Conservation (phyloP, 2,329 filamentous ascomycete species). For the Aspergillus pseudonomiae region DNA sequence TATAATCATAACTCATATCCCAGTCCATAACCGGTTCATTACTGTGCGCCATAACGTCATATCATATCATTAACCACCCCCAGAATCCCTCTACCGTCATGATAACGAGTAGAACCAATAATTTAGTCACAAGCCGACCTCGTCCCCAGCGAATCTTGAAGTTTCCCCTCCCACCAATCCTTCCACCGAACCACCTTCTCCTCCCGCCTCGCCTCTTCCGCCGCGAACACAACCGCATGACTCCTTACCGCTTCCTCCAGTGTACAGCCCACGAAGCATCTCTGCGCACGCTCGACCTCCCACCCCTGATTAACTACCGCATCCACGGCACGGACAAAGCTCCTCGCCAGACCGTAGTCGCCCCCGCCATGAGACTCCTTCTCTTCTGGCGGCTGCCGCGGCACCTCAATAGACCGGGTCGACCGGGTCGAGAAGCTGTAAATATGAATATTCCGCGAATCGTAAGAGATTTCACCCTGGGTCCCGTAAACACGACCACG, state of each 20-base stretch:
- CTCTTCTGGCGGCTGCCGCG: conserved; percentile 61
- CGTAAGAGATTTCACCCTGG: conserved; percentile 81
- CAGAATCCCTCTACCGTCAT: not conserved
- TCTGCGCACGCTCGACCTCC: conserved; percentile 71
- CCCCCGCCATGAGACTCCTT: conserved; percentile 70
- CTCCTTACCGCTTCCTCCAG: conserved; percentile 86
- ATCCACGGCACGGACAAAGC: conserved; percentile 82
- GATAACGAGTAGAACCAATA: too few species aligned
- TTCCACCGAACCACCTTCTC: conserved; percentile 74
- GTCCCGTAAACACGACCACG: conserved; percentile 86
- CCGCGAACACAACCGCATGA: conserved; percentile 91
- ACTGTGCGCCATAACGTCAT: conserved; percentile 2
- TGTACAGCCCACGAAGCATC: conserved; percentile 75
- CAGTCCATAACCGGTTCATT: conserved; percentile 6
- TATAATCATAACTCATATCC: conserved; percentile 5
- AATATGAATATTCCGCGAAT: conserved; percentile 74
- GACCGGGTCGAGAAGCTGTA: conserved; percentile 69
- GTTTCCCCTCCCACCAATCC: conserved; percentile 70
- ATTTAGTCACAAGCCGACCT: conserved; percentile 10
- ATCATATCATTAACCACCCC: not conserved
- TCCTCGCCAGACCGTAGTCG: conserved; percentile 75
- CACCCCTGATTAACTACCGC: conserved; percentile 72
- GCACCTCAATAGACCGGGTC: conserved; percentile 59
- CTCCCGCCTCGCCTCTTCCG: conserved; percentile 77
- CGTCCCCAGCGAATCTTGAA: conserved; percentile 30